Conservation (phyloP, 202 grass and related monocot genomes). For the Carex arenaria region DNA sequence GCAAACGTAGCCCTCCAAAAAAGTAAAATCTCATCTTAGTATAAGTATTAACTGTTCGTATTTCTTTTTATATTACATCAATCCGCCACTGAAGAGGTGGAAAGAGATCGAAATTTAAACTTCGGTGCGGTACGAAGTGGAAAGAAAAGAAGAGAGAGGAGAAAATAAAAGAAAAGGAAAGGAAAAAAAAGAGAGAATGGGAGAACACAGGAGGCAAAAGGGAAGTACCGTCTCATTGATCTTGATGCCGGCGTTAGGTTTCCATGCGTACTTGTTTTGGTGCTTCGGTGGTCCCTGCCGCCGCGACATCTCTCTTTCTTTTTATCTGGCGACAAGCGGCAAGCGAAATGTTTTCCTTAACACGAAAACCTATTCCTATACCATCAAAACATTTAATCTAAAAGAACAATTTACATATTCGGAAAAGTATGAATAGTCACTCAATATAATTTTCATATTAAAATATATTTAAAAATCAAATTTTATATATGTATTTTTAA, state of each 20-base stretch:
- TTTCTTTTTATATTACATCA: not conserved
- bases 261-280: conserved; percentile 80
- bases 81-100: not conserved
- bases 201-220: not conserved
- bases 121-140: not conserved
- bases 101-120: not conserved
- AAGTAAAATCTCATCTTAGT: not conserved
- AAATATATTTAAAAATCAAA: too few relatives aligned
- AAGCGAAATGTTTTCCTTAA: not conserved
- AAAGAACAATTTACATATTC: too few relatives aligned
- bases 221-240: conserved; percentile 68
- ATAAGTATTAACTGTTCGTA: not conserved
- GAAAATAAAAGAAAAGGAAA: not conserved
- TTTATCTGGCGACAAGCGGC: not conserved
- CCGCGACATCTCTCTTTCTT: conserved; percentile 42
- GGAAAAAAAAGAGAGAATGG: not conserved
- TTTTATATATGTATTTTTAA: too few relatives aligned
- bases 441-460: too few relatives aligned
- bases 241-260: conserved; percentile 71
- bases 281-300: conserved; percentile 85
- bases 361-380: too few relatives aligned
- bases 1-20: not conserved
- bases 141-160: not conserved
- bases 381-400: too few relatives aligned
- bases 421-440: too few relatives aligned